Base-by-base conservation (phyloP, 225 moss, liverwort and hornwort genomes). In the Antitrichia curtipendula region DNA sequence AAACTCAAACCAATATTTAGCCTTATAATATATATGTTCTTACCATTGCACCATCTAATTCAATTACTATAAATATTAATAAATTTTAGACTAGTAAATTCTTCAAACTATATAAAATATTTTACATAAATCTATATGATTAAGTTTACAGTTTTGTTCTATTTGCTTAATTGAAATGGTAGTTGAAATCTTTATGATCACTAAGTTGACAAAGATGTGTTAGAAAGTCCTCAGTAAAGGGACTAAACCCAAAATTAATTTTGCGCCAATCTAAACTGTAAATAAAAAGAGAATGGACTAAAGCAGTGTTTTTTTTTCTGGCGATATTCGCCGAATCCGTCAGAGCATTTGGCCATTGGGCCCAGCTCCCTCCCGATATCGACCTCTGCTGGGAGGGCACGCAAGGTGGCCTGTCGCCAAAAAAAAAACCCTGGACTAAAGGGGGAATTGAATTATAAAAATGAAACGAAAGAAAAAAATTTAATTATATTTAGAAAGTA, bases 221-320 rank as follows among this genome's bases (percentile, higher is more conserved):
- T 28, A 2, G 25, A 16, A 16, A 43, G 5, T 3, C 43, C 6
- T 45, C 2, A 28, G 0, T 1, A 18, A 72, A 1, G 4, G 1
- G 7, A 16, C 43, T 43, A 27, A 72, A 47, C 0, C 2, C 31
- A 73, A 73, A 31, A 29, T 47, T 18, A 73, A 31, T 47, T 11
- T 47, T 73, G 10, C 6, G 16, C 25, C 9, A 43, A 71, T 25
- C 27, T 16, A 43, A 73, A 47, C 0, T 12, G 0, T 1, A 73
- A 31, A 73, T 47, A 47, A 43, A 9, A 28, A 43, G 1, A 28
- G 28, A 16, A 27, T 43, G 7, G 10, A 28, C 9, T 9, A 28
- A 2, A 29, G 7, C 29, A 6, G 8, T 0, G 0, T 1, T 29
- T 73, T 17, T n/a, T n/a, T n/a, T n/a, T n/a, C n/a, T n/a, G n/a